Base-by-base conservation (phyloP, 2,329 filamentous ascomycete species). In the Calonectria multiphialidica region DNA sequence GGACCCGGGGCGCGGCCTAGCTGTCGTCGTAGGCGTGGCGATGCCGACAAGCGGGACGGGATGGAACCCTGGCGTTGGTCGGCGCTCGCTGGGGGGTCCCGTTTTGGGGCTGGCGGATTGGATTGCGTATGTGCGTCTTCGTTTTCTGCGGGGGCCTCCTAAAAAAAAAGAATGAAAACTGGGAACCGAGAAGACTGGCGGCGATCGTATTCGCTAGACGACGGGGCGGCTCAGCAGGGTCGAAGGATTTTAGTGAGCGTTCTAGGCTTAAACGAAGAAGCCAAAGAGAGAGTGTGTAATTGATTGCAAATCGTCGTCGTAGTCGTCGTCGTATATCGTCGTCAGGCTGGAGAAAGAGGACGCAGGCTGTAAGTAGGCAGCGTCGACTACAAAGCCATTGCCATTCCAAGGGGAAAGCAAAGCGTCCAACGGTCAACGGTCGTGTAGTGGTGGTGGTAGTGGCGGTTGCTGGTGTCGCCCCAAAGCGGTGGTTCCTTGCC, bases 151-250 rank as follows among this genome's bases (percentile, higher is more conserved):
- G 73, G 71, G 63, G 71, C 70, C 71, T 72, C 62, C 40, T 74
- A 68, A 72, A 72, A 66, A 66, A 71, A 66, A 66, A 55, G 37
- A 66, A 71, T 37, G 37, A 67, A 66, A 71, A 66, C 63, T 62
- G 71, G 72, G 72, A 53, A 69, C 59, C 21, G 37, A 40, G 57
- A 72, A 50, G 66, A 66, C 71, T 67, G 71, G 66, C 61, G 71
- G 68, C 71, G 72, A 77, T 78, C 77, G 76, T 76, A 77, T 77
- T 80, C 72, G 77, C 72, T 78, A 78, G 75, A 28, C 12, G 23
- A 66, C 10, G 64, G 64, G 45, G 64, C 63, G 45, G 45, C 68
- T 62, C 55, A 62, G 37, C 47, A 65, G 55, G 47, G 61, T 61
- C 30, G 66, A 23, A 65, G 65, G 61, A 47, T 66, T 64, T 53